These are phyloP conservation scores for Talaromyces sp. DNA, from an alignment of 2,329 filamentous ascomycete genomes.

Conservation along the genomic window DNA sequence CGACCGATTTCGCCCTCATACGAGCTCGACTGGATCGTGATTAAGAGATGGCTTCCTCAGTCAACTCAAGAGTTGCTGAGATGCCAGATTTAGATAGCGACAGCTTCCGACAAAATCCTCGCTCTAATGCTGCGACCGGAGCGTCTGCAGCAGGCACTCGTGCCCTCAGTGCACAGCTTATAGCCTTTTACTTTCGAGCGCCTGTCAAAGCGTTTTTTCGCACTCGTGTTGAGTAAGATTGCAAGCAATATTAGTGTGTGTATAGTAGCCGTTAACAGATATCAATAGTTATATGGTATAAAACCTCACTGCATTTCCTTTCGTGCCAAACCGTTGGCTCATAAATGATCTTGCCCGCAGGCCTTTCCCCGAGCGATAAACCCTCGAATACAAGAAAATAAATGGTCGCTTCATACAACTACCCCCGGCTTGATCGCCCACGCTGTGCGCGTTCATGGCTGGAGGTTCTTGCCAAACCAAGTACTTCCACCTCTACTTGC, in stretches of 20 bases:
- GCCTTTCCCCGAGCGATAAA: slow-evolving; percentile 64
- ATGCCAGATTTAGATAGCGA: slow-evolving; percentile 8
- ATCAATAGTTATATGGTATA: slow-evolving; percentile 52
- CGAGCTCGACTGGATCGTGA: slow-evolving; percentile 4
- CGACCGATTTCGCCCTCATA: slow-evolving; percentile 1
- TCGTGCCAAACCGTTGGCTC: slow-evolving; percentile 17
- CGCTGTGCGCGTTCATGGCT: slow-evolving; percentile 61
- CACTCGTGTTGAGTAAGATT: slow-evolving; percentile 77
- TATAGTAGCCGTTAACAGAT: slow-evolving; percentile 20
- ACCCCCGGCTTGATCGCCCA: slow-evolving; percentile 62
- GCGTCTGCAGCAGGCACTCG: slow-evolving; percentile 84
- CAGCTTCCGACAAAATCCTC: slow-evolving; percentile 33
- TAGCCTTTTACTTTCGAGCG: slow-evolving; percentile 88
- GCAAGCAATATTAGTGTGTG: slow-evolving; percentile 7
- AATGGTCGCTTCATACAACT: slow-evolving; percentile 62
- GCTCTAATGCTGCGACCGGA: slow-evolving; percentile 64
- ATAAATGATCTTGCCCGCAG: slow-evolving; percentile 33
- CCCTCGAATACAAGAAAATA: slow-evolving; percentile 47
- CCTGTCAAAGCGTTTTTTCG: slow-evolving; percentile 92
- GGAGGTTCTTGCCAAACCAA: slow-evolving; percentile 64
- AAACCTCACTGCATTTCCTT: not conserved
- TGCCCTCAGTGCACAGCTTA: slow-evolving; percentile 75
- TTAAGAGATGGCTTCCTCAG: slow-evolving; percentile 13
- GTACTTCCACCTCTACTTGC: slow-evolving; percentile 62
- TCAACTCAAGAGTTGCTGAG: not conserved